These are phyloP conservation scores for Astraeus odoratus DNA, from an alignment of 768 basidiomycete species.

Conservation along the genomic window DNA sequence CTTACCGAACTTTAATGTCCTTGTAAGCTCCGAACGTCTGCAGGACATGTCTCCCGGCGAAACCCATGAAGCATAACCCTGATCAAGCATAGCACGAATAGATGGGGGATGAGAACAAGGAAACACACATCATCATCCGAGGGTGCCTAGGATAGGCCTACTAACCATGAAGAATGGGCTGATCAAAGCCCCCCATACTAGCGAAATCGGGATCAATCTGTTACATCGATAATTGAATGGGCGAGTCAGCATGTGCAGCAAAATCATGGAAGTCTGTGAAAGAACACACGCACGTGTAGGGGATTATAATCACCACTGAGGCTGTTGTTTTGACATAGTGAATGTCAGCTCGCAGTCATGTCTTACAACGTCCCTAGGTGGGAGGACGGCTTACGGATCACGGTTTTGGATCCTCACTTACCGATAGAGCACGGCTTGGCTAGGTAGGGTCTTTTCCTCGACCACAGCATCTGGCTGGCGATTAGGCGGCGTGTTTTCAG, in stretches of 20 bases:
- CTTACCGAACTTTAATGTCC: too few species aligned
- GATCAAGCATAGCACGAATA: too few species aligned
- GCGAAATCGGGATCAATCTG: too few species aligned
- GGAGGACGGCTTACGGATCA: not conserved
- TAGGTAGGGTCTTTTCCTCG: constrained; percentile 78
- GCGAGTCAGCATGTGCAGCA: not conserved
- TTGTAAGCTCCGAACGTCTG: too few species aligned
- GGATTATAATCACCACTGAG: constrained; percentile 91
- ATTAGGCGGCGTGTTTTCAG: constrained; percentile 72
- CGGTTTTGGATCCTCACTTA: constrained; percentile 24
- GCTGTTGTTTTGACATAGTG: constrained; percentile 31
- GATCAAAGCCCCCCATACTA: too few species aligned
- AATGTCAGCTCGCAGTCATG: not conserved
- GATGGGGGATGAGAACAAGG: too few species aligned
- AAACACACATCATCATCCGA: too few species aligned
- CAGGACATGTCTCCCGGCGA: too few species aligned
- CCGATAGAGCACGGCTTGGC: constrained; percentile 93
- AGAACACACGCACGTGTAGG: constrained; percentile 57
- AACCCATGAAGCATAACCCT: too few species aligned
- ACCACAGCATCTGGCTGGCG: constrained; percentile 78
- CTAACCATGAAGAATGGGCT: too few species aligned
- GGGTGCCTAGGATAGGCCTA: too few species aligned
- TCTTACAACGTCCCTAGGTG: not conserved
- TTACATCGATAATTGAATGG: not conserved
- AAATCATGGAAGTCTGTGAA: not conserved